These are phyloP conservation scores for Alternaria consortialis DNA, from an alignment of 2,329 filamentous ascomycete species.

Conservation along the genomic window DNA sequence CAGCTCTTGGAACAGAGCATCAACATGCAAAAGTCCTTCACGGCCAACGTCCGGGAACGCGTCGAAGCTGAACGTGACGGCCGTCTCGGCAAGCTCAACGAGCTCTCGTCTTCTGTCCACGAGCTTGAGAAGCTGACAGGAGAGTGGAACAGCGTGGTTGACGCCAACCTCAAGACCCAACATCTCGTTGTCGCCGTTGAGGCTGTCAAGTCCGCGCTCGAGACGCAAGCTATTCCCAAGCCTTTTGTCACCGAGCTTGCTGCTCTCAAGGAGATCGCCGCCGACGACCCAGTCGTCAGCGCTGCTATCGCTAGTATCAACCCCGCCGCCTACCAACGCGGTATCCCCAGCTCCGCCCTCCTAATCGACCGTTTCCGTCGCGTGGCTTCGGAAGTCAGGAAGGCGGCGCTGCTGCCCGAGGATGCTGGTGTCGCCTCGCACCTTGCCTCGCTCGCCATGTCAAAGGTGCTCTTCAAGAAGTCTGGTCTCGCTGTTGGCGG, in stretches of 20 bases:
- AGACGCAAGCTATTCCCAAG: conserved; percentile 75
- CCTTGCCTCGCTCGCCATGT: conserved; percentile 86
- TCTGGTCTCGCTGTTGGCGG: conserved; percentile 75
- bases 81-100: conserved; percentile 83
- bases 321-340: conserved; percentile 90
- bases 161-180: conserved; percentile 90
- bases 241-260: conserved; percentile 94
- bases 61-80: conserved; percentile 90
- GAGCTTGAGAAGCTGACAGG: conserved; percentile 88
- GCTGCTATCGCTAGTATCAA: conserved; percentile 97
- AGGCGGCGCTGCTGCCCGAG: conserved; percentile 90
- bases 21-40: conserved; percentile 84
- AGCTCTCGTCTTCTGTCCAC: conserved; percentile 78
- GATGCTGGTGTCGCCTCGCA: conserved; percentile 95
- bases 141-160: conserved; percentile 90
- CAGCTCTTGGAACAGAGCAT: conserved; percentile 90
- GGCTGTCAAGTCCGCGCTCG: conserved; percentile 84
- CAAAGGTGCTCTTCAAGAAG: conserved; percentile 97
- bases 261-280: conserved; percentile 90
- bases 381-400: conserved; percentile 90
- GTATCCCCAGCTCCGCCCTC: conserved; percentile 82
- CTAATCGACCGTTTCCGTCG: conserved; percentile 96
- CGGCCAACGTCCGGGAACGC: conserved; percentile 76
- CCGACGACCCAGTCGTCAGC: conserved; percentile 83
- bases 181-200: conserved; percentile 96